These are phyloP conservation scores for Nannochloropsis gaditana DNA, from an alignment of 108 stramenopile genomes.

Conservation along the genomic window DNA sequence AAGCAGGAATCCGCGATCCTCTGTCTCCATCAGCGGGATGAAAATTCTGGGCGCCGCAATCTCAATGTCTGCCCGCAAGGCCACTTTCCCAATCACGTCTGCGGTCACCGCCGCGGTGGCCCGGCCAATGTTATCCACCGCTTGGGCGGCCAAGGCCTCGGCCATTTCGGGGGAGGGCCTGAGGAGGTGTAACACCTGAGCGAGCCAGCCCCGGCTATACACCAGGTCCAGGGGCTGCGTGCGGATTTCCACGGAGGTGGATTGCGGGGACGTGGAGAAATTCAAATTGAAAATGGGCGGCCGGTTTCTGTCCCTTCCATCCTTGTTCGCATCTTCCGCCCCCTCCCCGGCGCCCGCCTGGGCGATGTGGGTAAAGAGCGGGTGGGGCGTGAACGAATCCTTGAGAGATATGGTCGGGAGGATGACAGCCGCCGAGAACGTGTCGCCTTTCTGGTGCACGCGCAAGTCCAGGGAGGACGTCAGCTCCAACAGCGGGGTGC, in stretches of 20 bases:
- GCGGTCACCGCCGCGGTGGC: not conserved
- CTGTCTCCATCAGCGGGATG: constrained; percentile 19
- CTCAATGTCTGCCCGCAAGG: not conserved
- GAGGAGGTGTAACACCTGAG: not conserved
- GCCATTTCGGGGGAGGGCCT: not conserved
- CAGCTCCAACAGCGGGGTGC: not conserved
- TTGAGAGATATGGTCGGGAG: not conserved
- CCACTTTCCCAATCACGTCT: not conserved
- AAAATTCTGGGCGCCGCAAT: not conserved
- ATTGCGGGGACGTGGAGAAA: not conserved
- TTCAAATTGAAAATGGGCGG: not conserved
- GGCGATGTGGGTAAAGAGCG: not conserved
- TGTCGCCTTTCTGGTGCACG: not conserved
- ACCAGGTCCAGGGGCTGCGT: not conserved
- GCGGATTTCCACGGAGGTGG: not conserved
- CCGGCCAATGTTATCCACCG: not conserved
- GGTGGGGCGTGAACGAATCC: not conserved
- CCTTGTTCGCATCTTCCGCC: not conserved
- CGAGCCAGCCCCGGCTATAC: not conserved
- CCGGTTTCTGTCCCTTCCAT: not conserved
- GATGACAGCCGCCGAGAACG: not conserved
- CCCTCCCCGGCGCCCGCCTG: not conserved
- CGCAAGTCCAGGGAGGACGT: not conserved
- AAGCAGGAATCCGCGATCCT: not conserved
- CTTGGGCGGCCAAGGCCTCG: not conserved